phyloP scores from a whole-genome alignment of 768 basidiomycete genomes.

The Psilocybe azurescens region DNA sequence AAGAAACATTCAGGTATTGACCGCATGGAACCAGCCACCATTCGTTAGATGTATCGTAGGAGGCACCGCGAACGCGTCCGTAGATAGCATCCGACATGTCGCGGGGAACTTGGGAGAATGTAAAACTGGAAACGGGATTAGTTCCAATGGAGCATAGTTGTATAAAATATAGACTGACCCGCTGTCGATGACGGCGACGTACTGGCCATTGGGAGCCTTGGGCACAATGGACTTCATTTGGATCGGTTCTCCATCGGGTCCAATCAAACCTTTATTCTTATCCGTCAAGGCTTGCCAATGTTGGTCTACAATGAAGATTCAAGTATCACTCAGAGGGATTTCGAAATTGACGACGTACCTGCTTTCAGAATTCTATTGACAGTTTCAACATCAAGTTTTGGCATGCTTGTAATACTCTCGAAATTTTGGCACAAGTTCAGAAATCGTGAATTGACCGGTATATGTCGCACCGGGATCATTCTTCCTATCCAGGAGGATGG shows the following conservation, averaged over 20 bases:
- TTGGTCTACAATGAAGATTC: slow-evolving; percentile 51
- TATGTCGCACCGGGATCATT: slow-evolving; percentile 55
- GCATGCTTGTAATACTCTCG: slow-evolving; percentile 63
- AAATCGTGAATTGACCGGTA: slow-evolving; percentile 73
- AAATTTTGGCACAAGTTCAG: slow-evolving; percentile 65
- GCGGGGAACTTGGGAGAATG: slow-evolving; percentile 70
- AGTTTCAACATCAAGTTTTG: slow-evolving; percentile 68
- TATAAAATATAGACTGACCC: slow-evolving; percentile 43
- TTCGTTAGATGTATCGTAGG: slow-evolving; percentile 57
- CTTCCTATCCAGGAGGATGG: slow-evolving; percentile 67
- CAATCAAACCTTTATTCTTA: slow-evolving; percentile 67
- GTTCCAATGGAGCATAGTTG: neutral
- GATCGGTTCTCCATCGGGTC: slow-evolving; percentile 75
- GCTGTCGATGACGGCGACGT: slow-evolving; percentile 77
- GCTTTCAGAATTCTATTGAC: slow-evolving; percentile 63
- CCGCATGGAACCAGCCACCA: slow-evolving; percentile 80
- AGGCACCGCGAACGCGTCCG: slow-evolving; percentile 75
- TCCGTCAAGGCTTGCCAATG: slow-evolving; percentile 84
- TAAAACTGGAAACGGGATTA: slow-evolving; percentile 26
- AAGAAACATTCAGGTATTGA: slow-evolving; percentile 71
- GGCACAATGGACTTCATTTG: slow-evolving; percentile 69
- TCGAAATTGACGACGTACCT: slow-evolving; percentile 28
- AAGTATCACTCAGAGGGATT: neutral
- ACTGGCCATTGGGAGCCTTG: slow-evolving; percentile 63
- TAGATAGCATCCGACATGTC: slow-evolving; percentile 82